Conservation (phyloP, 2,329 filamentous ascomycete species). For the Fusarium verticillioides region DNA sequence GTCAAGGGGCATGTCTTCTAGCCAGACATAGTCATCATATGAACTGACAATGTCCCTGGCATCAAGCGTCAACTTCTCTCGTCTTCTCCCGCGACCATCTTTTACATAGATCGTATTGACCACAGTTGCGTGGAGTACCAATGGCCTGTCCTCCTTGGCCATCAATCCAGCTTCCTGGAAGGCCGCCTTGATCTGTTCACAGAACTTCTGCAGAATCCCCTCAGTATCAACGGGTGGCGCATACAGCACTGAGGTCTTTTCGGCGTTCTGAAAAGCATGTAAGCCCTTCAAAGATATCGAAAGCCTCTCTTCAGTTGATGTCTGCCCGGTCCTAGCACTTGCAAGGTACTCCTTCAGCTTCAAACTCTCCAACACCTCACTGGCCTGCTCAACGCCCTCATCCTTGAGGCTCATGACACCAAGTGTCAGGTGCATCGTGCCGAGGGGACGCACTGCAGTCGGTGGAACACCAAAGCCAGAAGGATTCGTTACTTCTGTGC, state of each 20-base stretch:
- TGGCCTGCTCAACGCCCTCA: constrained; percentile 57
- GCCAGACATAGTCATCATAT: constrained; percentile 77
- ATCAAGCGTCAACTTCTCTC: constrained; percentile 62
- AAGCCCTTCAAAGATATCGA: constrained; percentile 65
- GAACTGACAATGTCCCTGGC: constrained; percentile 65
- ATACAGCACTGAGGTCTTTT: constrained; percentile 72
- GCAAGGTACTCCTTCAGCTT: constrained; percentile 54
- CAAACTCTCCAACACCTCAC: constrained; percentile 53
- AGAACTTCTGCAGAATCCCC: constrained; percentile 66
- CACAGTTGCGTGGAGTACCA: constrained; percentile 86
- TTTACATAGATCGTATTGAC: constrained; percentile 85
- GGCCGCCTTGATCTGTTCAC: constrained; percentile 60
- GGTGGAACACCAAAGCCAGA: constrained; percentile 65
- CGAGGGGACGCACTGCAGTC: constrained; percentile 78
- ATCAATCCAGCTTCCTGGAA: constrained; percentile 70
- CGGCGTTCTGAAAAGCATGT: constrained; percentile 68
- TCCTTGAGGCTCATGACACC: constrained; percentile 82
- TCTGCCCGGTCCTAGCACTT: constrained; percentile 31
- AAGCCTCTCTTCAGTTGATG: constrained; percentile 40
- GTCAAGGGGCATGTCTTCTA: constrained; percentile 73
- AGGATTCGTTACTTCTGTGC: constrained; percentile 62
- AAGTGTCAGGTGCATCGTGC: constrained; percentile 86
- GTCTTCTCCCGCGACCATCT: constrained; percentile 40
- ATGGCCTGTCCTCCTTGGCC: constrained; percentile 65
- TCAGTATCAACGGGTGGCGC: constrained; percentile 66